Evolutionary conservation across 2,329 filamentous ascomycete species (phyloP).

Genomic region (Boeremia exigua): DNA sequence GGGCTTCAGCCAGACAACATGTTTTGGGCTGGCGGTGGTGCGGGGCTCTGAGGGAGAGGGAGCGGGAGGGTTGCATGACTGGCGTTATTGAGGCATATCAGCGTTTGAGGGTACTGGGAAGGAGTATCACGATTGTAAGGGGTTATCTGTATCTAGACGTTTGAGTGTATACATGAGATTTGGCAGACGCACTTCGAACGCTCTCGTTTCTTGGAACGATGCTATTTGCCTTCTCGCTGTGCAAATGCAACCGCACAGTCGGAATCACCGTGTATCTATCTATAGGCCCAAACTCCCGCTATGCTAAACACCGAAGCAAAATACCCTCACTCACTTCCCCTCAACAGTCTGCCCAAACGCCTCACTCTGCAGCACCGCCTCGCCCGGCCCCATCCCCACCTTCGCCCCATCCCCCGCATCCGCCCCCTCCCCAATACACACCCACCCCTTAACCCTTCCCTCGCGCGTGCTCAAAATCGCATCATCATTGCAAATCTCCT

Average conservation of each 20-base stretch:
- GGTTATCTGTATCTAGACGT: background rate
- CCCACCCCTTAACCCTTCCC: constrained; percentile 45
- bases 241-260: background rate
- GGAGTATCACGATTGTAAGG: background rate
- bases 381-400: constrained; percentile 27
- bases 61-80: background rate
- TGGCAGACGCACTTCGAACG: background rate
- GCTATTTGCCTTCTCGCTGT: background rate
- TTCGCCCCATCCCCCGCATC: constrained; percentile 2
- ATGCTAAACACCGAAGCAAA: background rate
- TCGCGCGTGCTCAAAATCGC: constrained; percentile 39
- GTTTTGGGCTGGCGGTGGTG: constrained; percentile 15
- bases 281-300: background rate
- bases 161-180: background rate
- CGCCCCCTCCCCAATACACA: constrained; percentile 30
- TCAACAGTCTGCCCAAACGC: constrained; percentile 43
- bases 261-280: too few species aligned
- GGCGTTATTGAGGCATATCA: constrained; percentile 4
- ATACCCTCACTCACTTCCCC: background rate
- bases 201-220: background rate
- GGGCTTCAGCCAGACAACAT: constrained; percentile 6
- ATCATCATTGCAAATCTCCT: constrained; percentile 31
- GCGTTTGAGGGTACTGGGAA: background rate
- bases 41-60: background rate
- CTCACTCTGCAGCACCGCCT: constrained; percentile 45